Conservation (phyloP, 495 filamentous ascomycete species). For the Elasticomyces elasticus region DNA sequence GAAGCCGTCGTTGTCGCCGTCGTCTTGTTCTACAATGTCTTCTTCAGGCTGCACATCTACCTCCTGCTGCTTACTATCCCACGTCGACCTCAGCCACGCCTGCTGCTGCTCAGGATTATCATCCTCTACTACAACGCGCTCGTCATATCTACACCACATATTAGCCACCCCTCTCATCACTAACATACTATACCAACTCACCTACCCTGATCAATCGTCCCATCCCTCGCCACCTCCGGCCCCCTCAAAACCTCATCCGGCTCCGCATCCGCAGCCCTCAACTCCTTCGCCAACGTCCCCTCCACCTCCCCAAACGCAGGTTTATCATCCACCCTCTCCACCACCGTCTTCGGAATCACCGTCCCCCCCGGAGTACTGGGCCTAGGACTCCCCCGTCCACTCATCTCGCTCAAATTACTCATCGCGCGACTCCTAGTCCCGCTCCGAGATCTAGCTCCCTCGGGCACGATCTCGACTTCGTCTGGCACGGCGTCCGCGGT, state of each 20-base stretch:
- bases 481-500: slow-evolving; percentile 55
- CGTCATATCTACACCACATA: slow-evolving; percentile 1
- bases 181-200: slow-evolving; percentile 18
- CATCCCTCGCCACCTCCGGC: slow-evolving; percentile 41
- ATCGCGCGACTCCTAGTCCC: slow-evolving; percentile 26
- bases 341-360: slow-evolving; percentile 69
- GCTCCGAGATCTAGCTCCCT: slow-evolving; percentile 42
- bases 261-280: slow-evolving; percentile 69
- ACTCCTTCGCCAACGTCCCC: slow-evolving; percentile 65
- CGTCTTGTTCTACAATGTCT: slow-evolving; percentile 34
- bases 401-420: neutral
- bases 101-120: slow-evolving; percentile 4
- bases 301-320: slow-evolving; percentile 80
- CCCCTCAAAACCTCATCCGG: slow-evolving; percentile 57
- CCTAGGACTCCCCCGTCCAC: slow-evolving; percentile 13
- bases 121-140: slow-evolving; percentile 6
- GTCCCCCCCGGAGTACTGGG: slow-evolving; percentile 43
- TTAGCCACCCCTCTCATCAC: slow-evolving; percentile 4
- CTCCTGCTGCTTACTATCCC: slow-evolving; percentile 8
- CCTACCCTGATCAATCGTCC: slow-evolving; percentile 39
- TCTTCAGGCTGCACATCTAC: slow-evolving; percentile 32
- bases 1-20: slow-evolving; percentile 42
- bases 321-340: slow-evolving; percentile 63
- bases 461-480: slow-evolving; percentile 50
- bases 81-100: slow-evolving; percentile 16